Conservation (phyloP, 1,139 yeast species). For the Nakaseomyces uthaithaninus region DNA sequence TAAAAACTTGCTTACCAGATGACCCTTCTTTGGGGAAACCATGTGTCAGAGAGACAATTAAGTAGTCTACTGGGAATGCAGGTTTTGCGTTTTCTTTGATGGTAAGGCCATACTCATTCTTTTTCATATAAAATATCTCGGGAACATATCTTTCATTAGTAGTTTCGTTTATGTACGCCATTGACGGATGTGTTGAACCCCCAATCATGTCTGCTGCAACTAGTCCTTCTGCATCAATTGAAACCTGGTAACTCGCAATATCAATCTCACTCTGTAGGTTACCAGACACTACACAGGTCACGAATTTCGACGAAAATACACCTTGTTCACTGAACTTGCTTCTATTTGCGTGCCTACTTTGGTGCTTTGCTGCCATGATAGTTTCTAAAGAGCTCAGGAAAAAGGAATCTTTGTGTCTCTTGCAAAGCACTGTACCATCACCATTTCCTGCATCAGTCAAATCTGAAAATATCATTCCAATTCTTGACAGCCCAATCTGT, state of each 20-base stretch:
- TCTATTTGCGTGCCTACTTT: slow-evolving; percentile 54
- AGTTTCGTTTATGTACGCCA: slow-evolving; percentile 71
- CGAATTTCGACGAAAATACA: slow-evolving; percentile 74
- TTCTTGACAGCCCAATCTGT: slow-evolving; percentile 55
- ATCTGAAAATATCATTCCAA: slow-evolving; percentile 88
- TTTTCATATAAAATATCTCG: slow-evolving; percentile 76
- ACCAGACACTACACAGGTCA: slow-evolving; percentile 88
- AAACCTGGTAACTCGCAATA: slow-evolving; percentile 83
- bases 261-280: slow-evolving; percentile 83
- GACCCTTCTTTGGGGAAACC: slow-evolving; percentile 72
- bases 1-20: slow-evolving; percentile 38
- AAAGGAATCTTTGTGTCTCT: slow-evolving; percentile 86
- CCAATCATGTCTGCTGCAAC: slow-evolving; percentile 78
- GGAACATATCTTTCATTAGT: slow-evolving; percentile 78
- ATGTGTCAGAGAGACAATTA: slow-evolving; percentile 81
- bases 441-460: slow-evolving; percentile 78
- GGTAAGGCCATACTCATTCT: slow-evolving; percentile 81
- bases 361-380: slow-evolving; percentile 76
- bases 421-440: slow-evolving; percentile 83
- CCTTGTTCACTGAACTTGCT: slow-evolving; percentile 63
- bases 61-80: slow-evolving; percentile 89
- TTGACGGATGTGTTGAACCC: slow-evolving; percentile 87
- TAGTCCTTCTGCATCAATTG: slow-evolving; percentile 79
- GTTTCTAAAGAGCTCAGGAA: slow-evolving; percentile 82
- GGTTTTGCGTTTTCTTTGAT: slow-evolving; percentile 90